Evolutionary conservation across 345 rosid genomes (phyloP).

Genomic region (Pugionium dolabratum): DNA sequence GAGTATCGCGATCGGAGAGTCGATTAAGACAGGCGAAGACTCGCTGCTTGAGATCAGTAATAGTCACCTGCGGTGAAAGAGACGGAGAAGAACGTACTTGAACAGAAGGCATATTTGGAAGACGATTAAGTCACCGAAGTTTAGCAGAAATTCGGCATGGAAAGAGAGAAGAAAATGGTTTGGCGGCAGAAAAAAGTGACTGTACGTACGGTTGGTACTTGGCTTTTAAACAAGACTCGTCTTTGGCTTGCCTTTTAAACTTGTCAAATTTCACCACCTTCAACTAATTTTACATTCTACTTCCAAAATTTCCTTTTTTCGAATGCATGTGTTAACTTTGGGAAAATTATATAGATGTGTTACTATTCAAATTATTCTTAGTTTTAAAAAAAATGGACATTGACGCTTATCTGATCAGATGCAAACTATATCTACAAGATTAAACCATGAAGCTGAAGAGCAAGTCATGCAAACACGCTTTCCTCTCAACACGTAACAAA

Average conservation of each 20-base stretch:
- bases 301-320: not conserved
- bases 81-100: slow-evolving; percentile 45
- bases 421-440: slow-evolving; percentile 16
- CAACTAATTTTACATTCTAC: slow-evolving; percentile 1
- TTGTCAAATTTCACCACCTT: slow-evolving; percentile 30
- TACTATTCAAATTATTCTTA: no score
- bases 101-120: slow-evolving; percentile 38
- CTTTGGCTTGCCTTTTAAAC: slow-evolving; percentile 43
- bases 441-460: slow-evolving; percentile 21
- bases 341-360: no score
- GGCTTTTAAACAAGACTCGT: slow-evolving; percentile 32
- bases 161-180: slow-evolving; percentile 15
- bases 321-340: no score
- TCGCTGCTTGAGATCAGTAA: slow-evolving; percentile 63
- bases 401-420: no score
- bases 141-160: slow-evolving; percentile 10
- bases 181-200: slow-evolving; percentile 40
- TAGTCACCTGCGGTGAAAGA: slow-evolving; percentile 37
- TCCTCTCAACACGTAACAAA: slow-evolving; percentile 29
- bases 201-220: slow-evolving; percentile 27
- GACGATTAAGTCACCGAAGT: not conserved
- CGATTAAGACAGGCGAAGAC: slow-evolving; percentile 85
- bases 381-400: no score
- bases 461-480: slow-evolving; percentile 42
- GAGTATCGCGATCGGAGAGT: slow-evolving; percentile 93